Base-by-base conservation (phyloP, 1,284 basidiomycete species). In the Cryptococcus sp. region DNA sequence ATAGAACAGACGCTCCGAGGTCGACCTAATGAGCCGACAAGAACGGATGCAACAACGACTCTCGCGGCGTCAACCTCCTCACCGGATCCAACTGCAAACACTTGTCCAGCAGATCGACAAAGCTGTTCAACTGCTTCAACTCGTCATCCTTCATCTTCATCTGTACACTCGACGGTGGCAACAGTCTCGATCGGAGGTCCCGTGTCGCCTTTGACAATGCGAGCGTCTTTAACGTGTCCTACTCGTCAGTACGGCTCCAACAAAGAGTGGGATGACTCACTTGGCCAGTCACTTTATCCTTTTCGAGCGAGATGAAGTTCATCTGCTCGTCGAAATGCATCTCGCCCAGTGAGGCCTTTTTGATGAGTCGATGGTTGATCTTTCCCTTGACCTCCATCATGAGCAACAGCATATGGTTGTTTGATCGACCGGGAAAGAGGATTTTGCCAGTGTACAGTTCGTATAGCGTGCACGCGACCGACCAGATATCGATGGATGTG, bases 401-500 rank as follows among this genome's bases (percentile, higher is more conserved):
- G 53, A 91, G 82, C 52, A 92, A 78, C 12, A 98, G 77, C 94
- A 98, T 97, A 63, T 98, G 92, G 67, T 97, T 97, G 76, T 98
- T 99, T 25, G 86, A 89, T 26, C 90, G 82, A 12, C 94, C 95
- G 0, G 95, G 93, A 68, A 98, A 93, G 25, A 99, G 81, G 50
- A 98, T 98, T 76, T 97, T 97, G 71, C 95, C 95, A 2, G 94
- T 98, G 74, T 92, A 97, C 5, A 98, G 78, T 72, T 99, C 95
- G 73, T 93, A 99, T 6, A 99, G 77, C 4, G 95, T 98, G 73
- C 95, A 99, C 1, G 91, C 95, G 45, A 95, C 84, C 1, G 93
- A 95, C 95, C 95, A 98, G 37, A 95, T 82, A 67, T 98, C 95
- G 33, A 99, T 80, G 0, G 92, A 80, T 11, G 87, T 84, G 72